Percentiles rank a stretch among this genome's conserved stretches.
phyloP scores from a whole-genome alignment of 2,329 filamentous ascomycete genomes.

The Camillea tinctor region DNA sequence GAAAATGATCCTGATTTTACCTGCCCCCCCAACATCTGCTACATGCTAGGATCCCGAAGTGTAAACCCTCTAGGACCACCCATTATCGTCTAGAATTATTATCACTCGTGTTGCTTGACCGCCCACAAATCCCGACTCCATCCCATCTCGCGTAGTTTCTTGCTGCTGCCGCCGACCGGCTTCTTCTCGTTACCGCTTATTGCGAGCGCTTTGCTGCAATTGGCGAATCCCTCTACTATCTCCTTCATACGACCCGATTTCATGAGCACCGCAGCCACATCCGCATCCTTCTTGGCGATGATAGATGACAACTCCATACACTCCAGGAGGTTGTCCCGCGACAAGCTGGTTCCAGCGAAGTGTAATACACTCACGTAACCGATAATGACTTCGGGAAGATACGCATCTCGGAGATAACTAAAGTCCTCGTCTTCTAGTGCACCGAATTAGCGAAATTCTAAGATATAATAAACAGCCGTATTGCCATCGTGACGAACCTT shows the following conservation, averaged over 20 bases:
- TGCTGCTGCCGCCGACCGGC: conserved; percentile 47
- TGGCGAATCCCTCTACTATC: conserved; percentile 73
- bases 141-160: conserved; percentile 60
- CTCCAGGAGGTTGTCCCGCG: conserved; percentile 74
- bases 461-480: not conserved
- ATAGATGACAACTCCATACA: conserved; percentile 82
- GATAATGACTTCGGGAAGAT: conserved; percentile 82
- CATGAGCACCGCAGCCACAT: conserved; percentile 64
- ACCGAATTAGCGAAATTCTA: conserved; percentile 8
- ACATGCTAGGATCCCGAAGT: conserved; percentile 6
- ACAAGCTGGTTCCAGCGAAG: conserved; percentile 71
- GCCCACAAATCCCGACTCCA: conserved; percentile 65
- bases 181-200: conserved; percentile 56
- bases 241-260: conserved; percentile 69
- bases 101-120: conserved; percentile 39
- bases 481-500: conserved; percentile 46
- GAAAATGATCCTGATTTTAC: not conserved
- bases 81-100: not conserved
- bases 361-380: conserved; percentile 81
- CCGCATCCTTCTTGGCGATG: conserved; percentile 69
- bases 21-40: not conserved
- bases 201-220: conserved; percentile 70
- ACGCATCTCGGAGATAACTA: conserved; percentile 66
- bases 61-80: not conserved
- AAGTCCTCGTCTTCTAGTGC: conserved; percentile 58